phyloP scores from a whole-genome alignment of 371 early-diverging fungal species.

The Dichotomocladium elegans region DNA sequence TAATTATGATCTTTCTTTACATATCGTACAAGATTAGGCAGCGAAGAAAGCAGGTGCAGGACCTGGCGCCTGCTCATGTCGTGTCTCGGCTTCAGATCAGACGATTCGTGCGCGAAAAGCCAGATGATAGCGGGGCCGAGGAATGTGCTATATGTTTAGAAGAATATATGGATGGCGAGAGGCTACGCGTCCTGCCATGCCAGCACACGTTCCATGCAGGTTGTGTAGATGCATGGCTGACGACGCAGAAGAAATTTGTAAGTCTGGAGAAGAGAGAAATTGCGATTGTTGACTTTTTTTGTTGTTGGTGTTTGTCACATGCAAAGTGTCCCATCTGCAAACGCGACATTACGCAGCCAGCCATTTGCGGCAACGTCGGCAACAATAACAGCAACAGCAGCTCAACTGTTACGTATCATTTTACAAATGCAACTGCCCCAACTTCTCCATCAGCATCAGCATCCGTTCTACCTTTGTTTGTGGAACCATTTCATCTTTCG shows the following conservation, averaged over 20 bases:
- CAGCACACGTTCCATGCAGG: slow-evolving; percentile 85
- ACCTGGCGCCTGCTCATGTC: slow-evolving; percentile 64
- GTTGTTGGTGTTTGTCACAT: not conserved
- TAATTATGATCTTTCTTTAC: slow-evolving; percentile 70
- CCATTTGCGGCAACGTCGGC: too few species aligned
- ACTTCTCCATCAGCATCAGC: not conserved
- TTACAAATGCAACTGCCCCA: too few species aligned
- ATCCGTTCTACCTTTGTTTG: not conserved
- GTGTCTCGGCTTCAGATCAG: slow-evolving; percentile 62
- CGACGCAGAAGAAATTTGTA: slow-evolving; percentile 76
- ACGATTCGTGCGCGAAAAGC: slow-evolving; percentile 54
- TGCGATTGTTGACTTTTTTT: not conserved
- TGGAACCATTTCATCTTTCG: not conserved
- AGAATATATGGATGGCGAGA: slow-evolving; percentile 77
- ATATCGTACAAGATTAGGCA: slow-evolving; percentile 60
- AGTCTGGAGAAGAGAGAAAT: slow-evolving; percentile 13
- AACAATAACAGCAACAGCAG: not conserved
- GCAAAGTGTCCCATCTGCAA: slow-evolving; percentile 6
- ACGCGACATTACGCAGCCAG: slow-evolving; percentile 8
- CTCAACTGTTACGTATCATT: too few species aligned
- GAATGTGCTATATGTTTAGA: slow-evolving; percentile 95
- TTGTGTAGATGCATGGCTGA: slow-evolving; percentile 90
- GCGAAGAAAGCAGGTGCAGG: slow-evolving; percentile 52
- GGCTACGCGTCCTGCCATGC: slow-evolving; percentile 83
- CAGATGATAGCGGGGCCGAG: slow-evolving; percentile 55